A percentile compares a stretch with the other conserved stretches of the same genome.
Evolutionary conservation across 169 alveolate species (phyloP).

Genomic region (Cryptosporidium xiaoi): DNA sequence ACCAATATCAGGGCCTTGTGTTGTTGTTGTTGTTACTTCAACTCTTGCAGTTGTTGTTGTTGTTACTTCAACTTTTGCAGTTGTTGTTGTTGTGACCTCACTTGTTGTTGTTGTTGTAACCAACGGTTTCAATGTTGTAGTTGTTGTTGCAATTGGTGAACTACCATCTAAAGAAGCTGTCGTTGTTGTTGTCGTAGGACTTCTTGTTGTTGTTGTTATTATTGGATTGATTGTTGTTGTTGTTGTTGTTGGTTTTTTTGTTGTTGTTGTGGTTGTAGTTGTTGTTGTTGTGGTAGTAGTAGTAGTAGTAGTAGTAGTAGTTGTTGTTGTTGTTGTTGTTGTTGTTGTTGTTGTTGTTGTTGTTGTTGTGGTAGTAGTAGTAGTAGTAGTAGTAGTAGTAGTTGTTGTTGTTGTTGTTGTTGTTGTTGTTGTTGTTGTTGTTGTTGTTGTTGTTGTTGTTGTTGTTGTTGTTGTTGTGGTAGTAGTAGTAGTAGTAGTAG

Average conservation of each 20-base stretch:
- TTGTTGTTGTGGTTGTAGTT: constrained; percentile 14
- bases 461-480: constrained; percentile 18
- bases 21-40: constrained; percentile 28
- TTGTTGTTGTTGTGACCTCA: background rate
- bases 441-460: constrained; percentile 41
- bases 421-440: background rate
- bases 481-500: background rate
- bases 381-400: constrained; percentile 10
- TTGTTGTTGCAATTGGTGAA: constrained; percentile 4
- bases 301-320: background rate
- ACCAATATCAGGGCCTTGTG: constrained; percentile 3
- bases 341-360: constrained; percentile 22
- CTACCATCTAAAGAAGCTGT: background rate
- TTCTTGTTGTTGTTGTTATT: constrained; percentile 32
- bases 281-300: constrained; percentile 8
- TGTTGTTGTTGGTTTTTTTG: constrained; percentile 10
- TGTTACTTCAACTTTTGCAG: constrained; percentile 9
- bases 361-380: background rate
- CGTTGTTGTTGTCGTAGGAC: constrained; percentile 38
- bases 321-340: background rate
- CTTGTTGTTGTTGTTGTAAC: constrained; percentile 1
- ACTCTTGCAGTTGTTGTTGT: constrained; percentile 45
- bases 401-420: constrained; percentile 27
- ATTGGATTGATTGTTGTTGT: constrained; percentile 14
- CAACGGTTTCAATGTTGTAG: background rate